Evolutionary conservation across 805 yeast genomes (phyloP).

Genomic region (Clavispora carvajalis): DNA sequence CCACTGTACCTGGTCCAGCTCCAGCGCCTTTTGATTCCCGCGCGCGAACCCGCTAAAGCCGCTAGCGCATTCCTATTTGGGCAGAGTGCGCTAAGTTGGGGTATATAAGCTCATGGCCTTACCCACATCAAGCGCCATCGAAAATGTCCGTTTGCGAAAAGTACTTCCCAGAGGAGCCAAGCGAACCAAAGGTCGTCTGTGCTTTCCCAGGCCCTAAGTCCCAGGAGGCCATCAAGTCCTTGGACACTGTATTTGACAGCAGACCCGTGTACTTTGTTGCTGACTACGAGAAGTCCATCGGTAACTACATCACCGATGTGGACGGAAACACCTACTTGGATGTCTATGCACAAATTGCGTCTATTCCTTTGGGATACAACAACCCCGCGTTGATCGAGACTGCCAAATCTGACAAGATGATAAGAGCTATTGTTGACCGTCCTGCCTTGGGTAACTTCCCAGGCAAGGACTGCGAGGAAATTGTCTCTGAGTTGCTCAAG

Average conservation of each 20-base stretch:
- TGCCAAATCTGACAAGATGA: conserved; percentile 66
- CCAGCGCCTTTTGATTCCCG: neutral
- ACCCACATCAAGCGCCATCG: neutral
- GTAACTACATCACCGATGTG: conserved; percentile 76
- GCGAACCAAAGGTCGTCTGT: conserved; percentile 58
- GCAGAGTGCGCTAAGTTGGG: neutral
- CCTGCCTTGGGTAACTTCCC: conserved; percentile 65
- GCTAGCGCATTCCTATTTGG: conserved; percentile 1
- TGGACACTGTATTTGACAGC: conserved; percentile 63
- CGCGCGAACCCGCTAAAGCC: conserved; percentile 1
- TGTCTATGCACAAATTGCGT: conserved; percentile 78
- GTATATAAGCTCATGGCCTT: neutral
- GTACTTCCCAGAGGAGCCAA: conserved; percentile 80
- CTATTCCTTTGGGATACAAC: conserved; percentile 82
- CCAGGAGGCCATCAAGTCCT: conserved; percentile 43
- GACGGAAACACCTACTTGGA: conserved; percentile 76
- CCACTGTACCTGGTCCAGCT: too few species aligned
- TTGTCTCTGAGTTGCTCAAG: conserved; percentile 44
- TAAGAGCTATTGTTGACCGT: conserved; percentile 70
- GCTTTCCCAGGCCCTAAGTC: conserved; percentile 76
- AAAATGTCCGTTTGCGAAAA: conserved; percentile 41
- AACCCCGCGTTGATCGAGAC: conserved; percentile 68
- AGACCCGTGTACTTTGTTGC: conserved; percentile 71
- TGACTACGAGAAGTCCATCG: conserved; percentile 68
- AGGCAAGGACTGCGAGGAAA: conserved; percentile 58